A percentile compares a stretch with the other conserved stretches of the same genome.
These are phyloP conservation scores for Omphalotus guepiniiformis DNA, from an alignment of 768 basidiomycete species.

Conservation along the genomic window DNA sequence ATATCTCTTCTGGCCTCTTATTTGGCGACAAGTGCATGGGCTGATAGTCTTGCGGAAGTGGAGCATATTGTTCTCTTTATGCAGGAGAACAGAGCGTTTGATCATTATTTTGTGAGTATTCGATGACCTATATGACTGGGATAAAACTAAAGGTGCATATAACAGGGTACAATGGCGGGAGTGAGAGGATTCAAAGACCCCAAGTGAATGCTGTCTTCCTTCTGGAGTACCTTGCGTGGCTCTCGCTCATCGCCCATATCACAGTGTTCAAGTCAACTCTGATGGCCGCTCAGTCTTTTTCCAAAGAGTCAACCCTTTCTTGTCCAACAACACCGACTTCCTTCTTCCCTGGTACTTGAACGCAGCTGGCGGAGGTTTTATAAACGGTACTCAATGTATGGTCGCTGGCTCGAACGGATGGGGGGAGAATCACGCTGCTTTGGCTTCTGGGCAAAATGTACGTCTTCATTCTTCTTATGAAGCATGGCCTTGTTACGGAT, in stretches of 20 bases:
- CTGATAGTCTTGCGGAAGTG: constrained; percentile 8
- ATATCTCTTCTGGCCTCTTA: background rate
- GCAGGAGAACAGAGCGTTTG: constrained; percentile 11
- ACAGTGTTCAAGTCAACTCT: constrained; percentile 6
- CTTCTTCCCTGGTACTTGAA: constrained; percentile 6
- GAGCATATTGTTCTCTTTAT: constrained; percentile 9
- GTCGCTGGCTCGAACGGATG: constrained; percentile 5
- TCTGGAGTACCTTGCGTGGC: too few species aligned
- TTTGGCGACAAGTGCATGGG: background rate
- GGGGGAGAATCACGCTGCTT: constrained; percentile 8
- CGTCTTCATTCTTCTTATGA: background rate
- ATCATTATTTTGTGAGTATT: constrained; percentile 9
- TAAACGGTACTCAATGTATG: constrained; percentile 10
- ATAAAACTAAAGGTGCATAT: too few species aligned
- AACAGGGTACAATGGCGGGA: constrained; percentile 10
- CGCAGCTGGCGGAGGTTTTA: constrained; percentile 6
- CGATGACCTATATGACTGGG: too few species aligned
- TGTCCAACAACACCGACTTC: constrained; percentile 8
- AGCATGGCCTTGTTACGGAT: background rate
- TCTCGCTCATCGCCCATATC: background rate
- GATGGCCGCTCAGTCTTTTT: constrained; percentile 9
- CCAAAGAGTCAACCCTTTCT: constrained; percentile 3
- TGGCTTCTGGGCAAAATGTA: constrained; percentile 7
- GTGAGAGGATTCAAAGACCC: constrained; percentile 10
- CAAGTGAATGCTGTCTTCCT: background rate